Evolutionary conservation across 306 rosid species (phyloP), one percentile per base, ranked within the genome.

Genomic region (Abrus precatorius): DNA sequence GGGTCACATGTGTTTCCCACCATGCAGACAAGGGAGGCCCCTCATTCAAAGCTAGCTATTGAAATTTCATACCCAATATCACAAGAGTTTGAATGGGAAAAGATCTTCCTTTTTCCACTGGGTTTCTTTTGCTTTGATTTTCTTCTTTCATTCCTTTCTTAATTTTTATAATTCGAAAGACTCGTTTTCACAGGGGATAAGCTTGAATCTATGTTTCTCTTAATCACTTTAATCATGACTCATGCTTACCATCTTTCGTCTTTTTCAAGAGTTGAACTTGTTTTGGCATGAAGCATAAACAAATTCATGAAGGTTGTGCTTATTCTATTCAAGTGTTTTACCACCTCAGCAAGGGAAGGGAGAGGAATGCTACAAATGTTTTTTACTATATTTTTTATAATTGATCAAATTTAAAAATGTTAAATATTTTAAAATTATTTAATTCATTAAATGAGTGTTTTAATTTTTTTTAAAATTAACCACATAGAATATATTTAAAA

Each of bases 11-110:
- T 90, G 95, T 87, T 80, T 87, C 95, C 92, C 90, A 92, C 84
- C 88, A 71, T 65, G 90, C 85, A 82, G 97, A 92, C 98, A 90
- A 74, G 38, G 78, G 83, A 85, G 95, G 89, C 36, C 92, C 90
- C 87, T 84, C 83, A 67, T 86, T 75, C 5, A 87, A 87, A 86
- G 69, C 70, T 77, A 84, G 82, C 71, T 69, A 84, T 83, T 91
- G 89, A 87, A 85, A 87, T 88, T 77, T 80, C 77, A 75, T 84
- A n/a, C 84, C 52, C 40, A 68, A 64, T 54, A 38, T 77, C 77
- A 49, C 74, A 71, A 48, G 28, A 75, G 79, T 91, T 76, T 87
- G 50, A 85, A 85, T 80, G 73, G 67, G 55, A 86, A 84, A 72
- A 79, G 1, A 79, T 77, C 76, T 69, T 78, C 62, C 50, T 32